Conservation (phyloP, 805 yeast genomes). For the Myxozyma vanderwaltii region DNA sequence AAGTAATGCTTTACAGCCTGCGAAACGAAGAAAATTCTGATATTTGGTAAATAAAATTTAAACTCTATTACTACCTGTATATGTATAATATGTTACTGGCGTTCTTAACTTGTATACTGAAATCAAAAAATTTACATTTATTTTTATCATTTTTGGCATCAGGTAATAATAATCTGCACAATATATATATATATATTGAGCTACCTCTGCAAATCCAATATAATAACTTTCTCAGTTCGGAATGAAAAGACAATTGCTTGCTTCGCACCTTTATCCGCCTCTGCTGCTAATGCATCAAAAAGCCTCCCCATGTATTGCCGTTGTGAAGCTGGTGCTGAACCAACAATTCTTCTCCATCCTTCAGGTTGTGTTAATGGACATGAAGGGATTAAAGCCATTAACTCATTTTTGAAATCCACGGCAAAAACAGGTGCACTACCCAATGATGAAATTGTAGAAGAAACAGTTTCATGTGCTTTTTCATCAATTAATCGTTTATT, state of each 20-base stretch:
- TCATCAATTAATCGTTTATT: slow-evolving; percentile 49
- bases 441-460: slow-evolving; percentile 55
- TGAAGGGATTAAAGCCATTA: slow-evolving; percentile 76
- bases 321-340: slow-evolving; percentile 76
- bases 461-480: slow-evolving; percentile 64
- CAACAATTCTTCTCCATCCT: slow-evolving; percentile 71
- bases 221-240: slow-evolving; percentile 70
- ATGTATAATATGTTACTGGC: neutral
- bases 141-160: neutral
- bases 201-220: slow-evolving; percentile 58
- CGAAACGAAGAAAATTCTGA: slow-evolving; percentile 16
- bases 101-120: slow-evolving; percentile 2
- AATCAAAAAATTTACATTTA: too few species aligned
- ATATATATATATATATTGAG: neutral
- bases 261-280: slow-evolving; percentile 61
- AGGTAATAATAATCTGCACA: neutral
- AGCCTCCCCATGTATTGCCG: slow-evolving; percentile 77
- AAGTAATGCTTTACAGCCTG: slow-evolving; percentile 21
- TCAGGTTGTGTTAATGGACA: slow-evolving; percentile 76
- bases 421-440: slow-evolving; percentile 71
- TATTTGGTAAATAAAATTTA: neutral
- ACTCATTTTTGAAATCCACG: slow-evolving; percentile 80
- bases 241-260: slow-evolving; percentile 79
- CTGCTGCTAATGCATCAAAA: slow-evolving; percentile 59
- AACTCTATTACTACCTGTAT: neutral